phyloP scores from a whole-genome alignment of 805 yeast species.

The Candida quercuum region DNA sequence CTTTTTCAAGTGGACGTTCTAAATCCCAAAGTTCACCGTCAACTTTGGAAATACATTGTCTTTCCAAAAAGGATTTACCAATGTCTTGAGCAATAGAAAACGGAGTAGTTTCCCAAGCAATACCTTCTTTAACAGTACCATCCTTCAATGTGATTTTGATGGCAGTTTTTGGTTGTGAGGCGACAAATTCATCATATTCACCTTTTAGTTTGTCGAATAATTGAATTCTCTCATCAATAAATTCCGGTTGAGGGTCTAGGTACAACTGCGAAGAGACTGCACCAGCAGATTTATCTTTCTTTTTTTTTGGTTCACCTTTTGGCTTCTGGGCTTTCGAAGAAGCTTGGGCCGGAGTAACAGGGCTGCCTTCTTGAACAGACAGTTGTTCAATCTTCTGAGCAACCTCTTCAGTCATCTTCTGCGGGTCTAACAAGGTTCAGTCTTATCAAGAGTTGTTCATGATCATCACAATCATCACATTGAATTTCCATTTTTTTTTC shows the following conservation, averaged over 20 bases:
- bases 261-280: conserved; percentile 33
- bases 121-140: conserved; percentile 73
- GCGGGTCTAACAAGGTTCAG: too few species aligned
- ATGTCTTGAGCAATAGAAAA: conserved; percentile 77
- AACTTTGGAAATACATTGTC: conserved; percentile 87
- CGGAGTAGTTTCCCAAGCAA: conserved; percentile 88
- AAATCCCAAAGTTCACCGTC: conserved; percentile 92
- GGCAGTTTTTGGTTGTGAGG: conserved; percentile 54
- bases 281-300: conserved; percentile 35
- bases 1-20: conserved; percentile 84
- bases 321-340: conserved; percentile 16
- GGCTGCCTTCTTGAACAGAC: conserved; percentile 28
- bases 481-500: conserved; percentile 2
- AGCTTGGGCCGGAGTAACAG: conserved; percentile 25
- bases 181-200: conserved; percentile 67
- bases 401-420: conserved; percentile 36
- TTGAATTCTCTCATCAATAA: conserved; percentile 71
- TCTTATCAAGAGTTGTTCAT: too few species aligned
- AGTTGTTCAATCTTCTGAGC: conserved; percentile 43
- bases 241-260: conserved; percentile 77
- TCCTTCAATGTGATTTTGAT: conserved; percentile 83
- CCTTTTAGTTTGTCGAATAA: conserved; percentile 78
- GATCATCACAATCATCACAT: too few species aligned
- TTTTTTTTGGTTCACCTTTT: conserved; percentile 32
- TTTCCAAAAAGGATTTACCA: conserved; percentile 83